Conservation (phyloP, 208 protist species). For the Trypanosoma scelopori region DNA sequence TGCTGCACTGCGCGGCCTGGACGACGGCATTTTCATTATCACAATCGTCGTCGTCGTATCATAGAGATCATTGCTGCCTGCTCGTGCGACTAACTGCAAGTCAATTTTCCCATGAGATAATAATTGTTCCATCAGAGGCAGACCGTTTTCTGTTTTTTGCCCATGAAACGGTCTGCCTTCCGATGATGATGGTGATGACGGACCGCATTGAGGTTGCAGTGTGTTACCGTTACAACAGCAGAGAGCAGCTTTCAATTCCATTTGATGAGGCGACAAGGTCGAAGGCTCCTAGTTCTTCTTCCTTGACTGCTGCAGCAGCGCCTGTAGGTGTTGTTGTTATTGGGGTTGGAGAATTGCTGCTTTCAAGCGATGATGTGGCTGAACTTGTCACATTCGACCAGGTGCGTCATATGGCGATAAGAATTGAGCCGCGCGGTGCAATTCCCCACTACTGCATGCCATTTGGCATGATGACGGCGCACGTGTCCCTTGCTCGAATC, state of each 20-base stretch:
- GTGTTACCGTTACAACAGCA: slow-evolving; percentile 1
- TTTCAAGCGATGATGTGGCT: slow-evolving; percentile 7
- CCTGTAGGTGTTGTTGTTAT: slow-evolving; percentile 14
- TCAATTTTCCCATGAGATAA: slow-evolving; percentile 13
- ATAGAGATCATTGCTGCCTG: neutral
- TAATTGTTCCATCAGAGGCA: neutral
- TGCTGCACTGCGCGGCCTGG: slow-evolving; percentile 1
- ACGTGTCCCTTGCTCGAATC: slow-evolving; percentile 1
- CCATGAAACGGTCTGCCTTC: slow-evolving; percentile 14
- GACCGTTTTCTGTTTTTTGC: slow-evolving; percentile 4
- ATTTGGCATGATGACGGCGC: slow-evolving; percentile 8
- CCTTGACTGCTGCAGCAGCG: too few relatives aligned
- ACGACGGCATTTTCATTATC: neutral
- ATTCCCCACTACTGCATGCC: neutral
- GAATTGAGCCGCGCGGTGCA: neutral
- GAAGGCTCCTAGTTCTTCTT: neutral
- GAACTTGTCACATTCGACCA: slow-evolving; percentile 1
- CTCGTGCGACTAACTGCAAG: slow-evolving; percentile 12
- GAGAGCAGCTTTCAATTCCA: neutral
- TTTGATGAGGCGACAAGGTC: neutral
- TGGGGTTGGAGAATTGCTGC: slow-evolving; percentile 16
- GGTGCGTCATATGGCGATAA: neutral
- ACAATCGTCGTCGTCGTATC: neutral
- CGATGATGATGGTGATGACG: neutral
- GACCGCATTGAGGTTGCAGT: slow-evolving; percentile 12